Evolutionary conservation across 1,284 basidiomycete species (phyloP).

Genomic region (Fistulina hepatica): DNA sequence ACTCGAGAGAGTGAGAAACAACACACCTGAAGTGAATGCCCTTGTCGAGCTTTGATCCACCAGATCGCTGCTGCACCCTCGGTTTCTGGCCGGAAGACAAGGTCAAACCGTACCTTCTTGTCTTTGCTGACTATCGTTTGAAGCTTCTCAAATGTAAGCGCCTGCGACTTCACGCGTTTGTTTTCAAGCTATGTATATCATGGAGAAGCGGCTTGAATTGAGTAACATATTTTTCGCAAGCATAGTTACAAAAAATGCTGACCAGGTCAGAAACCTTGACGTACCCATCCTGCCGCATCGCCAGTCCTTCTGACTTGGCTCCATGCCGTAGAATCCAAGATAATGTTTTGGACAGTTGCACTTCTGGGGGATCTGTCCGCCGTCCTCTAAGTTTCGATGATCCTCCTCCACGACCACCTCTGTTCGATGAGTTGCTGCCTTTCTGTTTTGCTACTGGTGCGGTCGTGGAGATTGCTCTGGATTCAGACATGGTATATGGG

Average conservation of each 20-base stretch:
- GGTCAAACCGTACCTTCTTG: slow-evolving; percentile 67
- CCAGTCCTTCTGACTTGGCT: slow-evolving; percentile 62
- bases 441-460: too few relatives aligned
- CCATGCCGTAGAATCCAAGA: slow-evolving; percentile 83
- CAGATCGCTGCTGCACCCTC: slow-evolving; percentile 34
- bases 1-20: not conserved
- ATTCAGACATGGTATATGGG: too few relatives aligned
- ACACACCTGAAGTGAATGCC: slow-evolving; percentile 74
- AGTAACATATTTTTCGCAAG: slow-evolving; percentile 1
- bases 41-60: slow-evolving; percentile 93
- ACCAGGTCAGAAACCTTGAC: slow-evolving; percentile 67
- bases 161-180: slow-evolving; percentile 26
- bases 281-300: slow-evolving; percentile 73
- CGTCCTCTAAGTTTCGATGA: slow-evolving; percentile 33
- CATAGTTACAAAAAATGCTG: slow-evolving; percentile 21
- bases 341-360: slow-evolving; percentile 64
- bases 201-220: slow-evolving; percentile 1
- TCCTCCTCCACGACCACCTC: not conserved
- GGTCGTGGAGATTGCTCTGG: too few relatives aligned
- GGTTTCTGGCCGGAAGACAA: slow-evolving; percentile 44
- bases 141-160: slow-evolving; percentile 44
- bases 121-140: slow-evolving; percentile 68
- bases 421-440: too few relatives aligned
- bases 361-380: slow-evolving; percentile 38
- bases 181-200: slow-evolving; percentile 25